Evolutionary conservation across 1,139 yeast species (phyloP), one percentile per base, ranked within the genome.

Genomic region (Chernovozyma aurita): DNA sequence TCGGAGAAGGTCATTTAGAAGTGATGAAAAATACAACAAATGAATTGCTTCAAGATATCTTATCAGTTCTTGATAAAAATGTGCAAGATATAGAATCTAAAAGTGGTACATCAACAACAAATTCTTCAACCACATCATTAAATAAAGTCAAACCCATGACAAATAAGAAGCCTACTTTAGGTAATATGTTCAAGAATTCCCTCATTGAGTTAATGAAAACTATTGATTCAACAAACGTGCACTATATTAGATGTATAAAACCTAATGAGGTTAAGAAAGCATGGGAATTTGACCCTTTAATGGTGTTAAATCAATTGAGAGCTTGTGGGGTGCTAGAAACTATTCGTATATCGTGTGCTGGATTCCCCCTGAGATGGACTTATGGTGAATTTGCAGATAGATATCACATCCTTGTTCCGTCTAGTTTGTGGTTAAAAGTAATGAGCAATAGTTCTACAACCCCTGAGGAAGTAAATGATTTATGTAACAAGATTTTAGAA

Each of bases 261-360:
- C 98, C 98, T 8, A 92, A 92, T 58, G 96, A 92, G 50, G 81
- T 79, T 42, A 92, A 92, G 62, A 81, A 78, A 41, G 95, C 98
- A 3, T 92, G 98, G 98, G 84, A 81, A 56, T 92, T 92, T 63
- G 96, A 88, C 54, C 88, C 95, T 24, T 74, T 90, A 37, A 88
- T 92, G 97, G 98, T 92, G 32, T 71, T 92, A 45, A 83, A 95
- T 6, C 98, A 92, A 61, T 73, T 92, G 47, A 79, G 98, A 55
- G 98, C 98, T 13, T 92, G 98, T 72, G 98, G 98, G 80, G 98
- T 92, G 35, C 71, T 92, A 49, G 98, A 94, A 61, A 92, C 98
- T 1, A 92, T 92, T 54, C 73, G 95, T 51, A 92, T 92, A 36
- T 90, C 97, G 8, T 90, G 97, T 64, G 97, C 96, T 34, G 98